Evolutionary conservation across 1,284 basidiomycete genomes (phyloP).

Genomic region (Boletus sp.): DNA sequence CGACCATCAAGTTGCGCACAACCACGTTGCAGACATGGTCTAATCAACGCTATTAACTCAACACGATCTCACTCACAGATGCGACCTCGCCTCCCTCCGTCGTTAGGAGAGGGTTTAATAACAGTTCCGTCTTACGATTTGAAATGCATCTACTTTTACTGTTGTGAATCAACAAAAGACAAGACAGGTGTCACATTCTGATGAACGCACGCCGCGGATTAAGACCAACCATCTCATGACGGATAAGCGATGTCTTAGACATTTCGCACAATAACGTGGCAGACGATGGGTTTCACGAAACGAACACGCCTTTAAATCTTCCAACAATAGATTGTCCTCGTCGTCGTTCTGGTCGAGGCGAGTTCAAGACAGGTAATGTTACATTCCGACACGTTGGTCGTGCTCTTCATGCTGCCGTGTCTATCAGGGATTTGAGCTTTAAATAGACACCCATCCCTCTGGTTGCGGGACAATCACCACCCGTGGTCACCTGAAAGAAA

Average conservation of each 20-base stretch:
- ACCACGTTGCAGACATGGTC: constrained; percentile 53
- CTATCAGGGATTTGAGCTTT: too few relatives aligned
- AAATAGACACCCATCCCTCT: too few relatives aligned
- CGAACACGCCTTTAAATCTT: neutral
- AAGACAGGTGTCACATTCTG: too few relatives aligned
- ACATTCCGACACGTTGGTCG: too few relatives aligned
- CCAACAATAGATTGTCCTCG: neutral
- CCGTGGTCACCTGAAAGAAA: constrained; percentile 44
- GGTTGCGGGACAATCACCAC: constrained; percentile 66
- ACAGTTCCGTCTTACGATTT: constrained; percentile 63
- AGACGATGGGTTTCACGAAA: neutral
- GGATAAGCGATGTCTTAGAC: constrained; percentile 6
- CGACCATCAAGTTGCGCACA: constrained; percentile 34
- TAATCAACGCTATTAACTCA: constrained; percentile 15
- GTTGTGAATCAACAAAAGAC: too few relatives aligned
- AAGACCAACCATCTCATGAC: too few relatives aligned
- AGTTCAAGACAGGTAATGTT: too few relatives aligned
- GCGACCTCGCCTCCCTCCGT: neutral
- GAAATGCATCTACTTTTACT: constrained; percentile 48
- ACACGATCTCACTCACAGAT: neutral
- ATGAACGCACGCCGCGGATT: too few relatives aligned
- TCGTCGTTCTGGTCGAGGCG: neutral
- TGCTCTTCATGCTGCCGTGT: neutral
- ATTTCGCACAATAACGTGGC: neutral
- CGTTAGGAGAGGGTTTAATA: constrained; percentile 34